A percentile compares a stretch with the other conserved stretches of the same genome.
These are phyloP conservation scores for Diddensiella caesifluorescens DNA, from an alignment of 805 yeast species.

Conservation along the genomic window DNA sequence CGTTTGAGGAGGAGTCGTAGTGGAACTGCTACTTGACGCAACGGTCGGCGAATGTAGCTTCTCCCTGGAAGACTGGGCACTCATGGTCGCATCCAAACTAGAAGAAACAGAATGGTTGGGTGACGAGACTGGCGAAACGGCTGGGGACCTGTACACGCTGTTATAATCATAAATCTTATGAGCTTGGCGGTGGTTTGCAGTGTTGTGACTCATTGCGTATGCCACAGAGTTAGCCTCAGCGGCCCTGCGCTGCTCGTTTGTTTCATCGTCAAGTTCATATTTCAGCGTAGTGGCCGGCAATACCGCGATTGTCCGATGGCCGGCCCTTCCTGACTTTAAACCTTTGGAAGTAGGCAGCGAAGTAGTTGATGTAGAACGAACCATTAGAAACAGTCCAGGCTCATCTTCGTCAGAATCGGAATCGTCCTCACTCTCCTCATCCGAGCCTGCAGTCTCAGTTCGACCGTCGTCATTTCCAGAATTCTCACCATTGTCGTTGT, in stretches of 20 bases:
- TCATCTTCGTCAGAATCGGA: slow-evolving; percentile 52
- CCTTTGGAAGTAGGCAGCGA: slow-evolving; percentile 22
- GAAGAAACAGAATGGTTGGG: slow-evolving; percentile 10
- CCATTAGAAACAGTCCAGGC: slow-evolving; percentile 64
- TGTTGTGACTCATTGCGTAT: slow-evolving; percentile 65
- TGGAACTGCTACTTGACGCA: background rate
- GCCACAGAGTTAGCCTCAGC: slow-evolving; percentile 28
- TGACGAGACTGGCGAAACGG: slow-evolving; percentile 17
- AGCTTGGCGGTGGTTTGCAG: slow-evolving; percentile 34
- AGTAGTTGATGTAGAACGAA: slow-evolving; percentile 35
- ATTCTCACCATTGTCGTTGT: slow-evolving; percentile 16
- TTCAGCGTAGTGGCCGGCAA: slow-evolving; percentile 86
- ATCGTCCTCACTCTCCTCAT: slow-evolving; percentile 32
- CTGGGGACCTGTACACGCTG: slow-evolving; percentile 25
- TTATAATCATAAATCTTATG: slow-evolving; percentile 27
- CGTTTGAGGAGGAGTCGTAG: slow-evolving; percentile 12
- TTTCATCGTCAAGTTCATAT: slow-evolving; percentile 62
- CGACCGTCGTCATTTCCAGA: slow-evolving; percentile 24
- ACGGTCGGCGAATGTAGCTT: background rate
- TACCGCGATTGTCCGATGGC: slow-evolving; percentile 59
- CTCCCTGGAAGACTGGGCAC: background rate
- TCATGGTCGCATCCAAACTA: background rate
- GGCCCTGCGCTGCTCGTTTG: slow-evolving; percentile 40
- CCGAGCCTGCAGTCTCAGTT: no score
- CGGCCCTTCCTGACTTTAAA: slow-evolving; percentile 2